These are phyloP conservation scores for Postia placenta DNA, from an alignment of 768 basidiomycete genomes.

Conservation along the genomic window DNA sequence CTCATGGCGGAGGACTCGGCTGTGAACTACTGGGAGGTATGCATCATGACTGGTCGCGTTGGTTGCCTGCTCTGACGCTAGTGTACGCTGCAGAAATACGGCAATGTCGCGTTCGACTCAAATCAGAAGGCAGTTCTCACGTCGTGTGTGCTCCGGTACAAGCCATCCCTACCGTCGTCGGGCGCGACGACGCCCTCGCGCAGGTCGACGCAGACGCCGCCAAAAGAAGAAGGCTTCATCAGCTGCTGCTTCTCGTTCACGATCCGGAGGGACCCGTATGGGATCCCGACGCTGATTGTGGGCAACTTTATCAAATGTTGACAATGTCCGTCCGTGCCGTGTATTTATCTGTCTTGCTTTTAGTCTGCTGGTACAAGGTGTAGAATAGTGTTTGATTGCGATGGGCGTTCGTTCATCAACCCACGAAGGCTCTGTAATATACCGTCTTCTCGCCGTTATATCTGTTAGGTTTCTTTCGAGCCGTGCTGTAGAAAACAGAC, in stretches of 20 bases:
- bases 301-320: conserved; percentile 76
- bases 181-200: conserved; percentile 26
- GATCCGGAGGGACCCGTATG: conserved; percentile 78
- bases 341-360: neutral
- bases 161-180: conserved; percentile 50
- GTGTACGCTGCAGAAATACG: conserved; percentile 70
- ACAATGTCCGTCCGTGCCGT: no score
- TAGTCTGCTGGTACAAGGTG: no score
- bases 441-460: no score
- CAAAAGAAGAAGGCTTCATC: conserved; percentile 67
- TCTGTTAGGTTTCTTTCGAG: no score
- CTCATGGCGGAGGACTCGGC: conserved; percentile 97
- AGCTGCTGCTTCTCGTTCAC: conserved; percentile 92
- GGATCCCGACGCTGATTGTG: conserved; percentile 86
- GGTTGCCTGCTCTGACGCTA: neutral
- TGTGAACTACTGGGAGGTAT: conserved; percentile 95
- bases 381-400: no score
- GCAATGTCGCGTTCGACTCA: conserved; percentile 88
- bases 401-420: no score
- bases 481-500: no score
- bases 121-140: conserved; percentile 90
- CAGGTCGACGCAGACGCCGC: conserved; percentile 25
- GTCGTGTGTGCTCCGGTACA: conserved; percentile 81
- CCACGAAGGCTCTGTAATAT: no score
- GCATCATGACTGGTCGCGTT: neutral